Percentiles rank a stretch among this genome's conserved stretches.
Evolutionary conservation across 345 rosid species (phyloP).

Genomic region (Bruguiera parviflora): DNA sequence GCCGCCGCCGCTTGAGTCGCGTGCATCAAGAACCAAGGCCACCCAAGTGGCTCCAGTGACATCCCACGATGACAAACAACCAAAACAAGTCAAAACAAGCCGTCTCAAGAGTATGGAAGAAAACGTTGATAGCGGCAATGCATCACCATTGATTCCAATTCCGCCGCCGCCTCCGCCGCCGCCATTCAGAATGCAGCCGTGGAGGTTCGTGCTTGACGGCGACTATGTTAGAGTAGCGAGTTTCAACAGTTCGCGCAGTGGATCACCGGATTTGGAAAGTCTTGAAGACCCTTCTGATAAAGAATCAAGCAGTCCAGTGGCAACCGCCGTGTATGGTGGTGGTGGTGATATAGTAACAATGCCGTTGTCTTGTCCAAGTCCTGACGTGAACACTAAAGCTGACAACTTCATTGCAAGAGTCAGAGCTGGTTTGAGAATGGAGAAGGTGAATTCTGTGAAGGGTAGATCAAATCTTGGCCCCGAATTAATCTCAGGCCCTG

Average conservation of each 20-base stretch:
- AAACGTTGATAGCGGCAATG: constrained; percentile 35
- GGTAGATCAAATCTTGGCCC: constrained; percentile 69
- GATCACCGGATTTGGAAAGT: constrained; percentile 49
- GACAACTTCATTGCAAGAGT: constrained; percentile 76
- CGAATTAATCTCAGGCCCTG: neutral
- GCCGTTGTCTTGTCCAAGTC: constrained; percentile 66
- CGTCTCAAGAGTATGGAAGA: constrained; percentile 24
- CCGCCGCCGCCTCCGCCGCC: constrained; percentile 88
- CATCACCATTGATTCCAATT: constrained; percentile 50
- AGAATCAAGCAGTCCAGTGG: constrained; percentile 27
- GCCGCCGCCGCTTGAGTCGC: constrained; percentile 19
- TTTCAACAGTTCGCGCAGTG: constrained; percentile 43
- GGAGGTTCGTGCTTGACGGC: constrained; percentile 57
- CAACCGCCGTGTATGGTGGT: neutral
- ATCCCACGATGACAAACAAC: constrained; percentile 21
- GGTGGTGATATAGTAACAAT: constrained; percentile 5
- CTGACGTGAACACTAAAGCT: constrained; percentile 83
- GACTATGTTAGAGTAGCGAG: constrained; percentile 71
- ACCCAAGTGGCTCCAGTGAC: constrained; percentile 23
- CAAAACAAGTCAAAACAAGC: constrained; percentile 32
- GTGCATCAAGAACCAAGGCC: constrained; percentile 28
- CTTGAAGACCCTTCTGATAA: constrained; percentile 34
- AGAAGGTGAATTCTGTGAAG: constrained; percentile 62
- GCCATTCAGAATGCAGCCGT: constrained; percentile 62
- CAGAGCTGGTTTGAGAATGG: constrained; percentile 69